Base-by-base conservation (phyloP, 371 early-diverging fungal species). In the Coemansia sp. region DNA sequence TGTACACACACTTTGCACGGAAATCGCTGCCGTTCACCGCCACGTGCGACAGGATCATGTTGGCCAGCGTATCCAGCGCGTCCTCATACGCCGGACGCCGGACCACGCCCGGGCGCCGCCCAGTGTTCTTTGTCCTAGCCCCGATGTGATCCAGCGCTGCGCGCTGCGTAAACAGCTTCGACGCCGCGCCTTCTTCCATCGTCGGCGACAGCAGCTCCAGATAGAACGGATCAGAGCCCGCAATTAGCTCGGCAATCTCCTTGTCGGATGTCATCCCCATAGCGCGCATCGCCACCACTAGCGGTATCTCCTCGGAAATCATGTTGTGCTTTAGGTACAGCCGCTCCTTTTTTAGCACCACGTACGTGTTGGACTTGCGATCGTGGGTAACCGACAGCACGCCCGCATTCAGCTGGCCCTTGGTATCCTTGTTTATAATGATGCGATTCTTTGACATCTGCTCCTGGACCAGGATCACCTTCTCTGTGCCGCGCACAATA, bases 371-470 rank as follows among this genome's bases (percentile, higher is more conserved):
- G 63, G 94, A 92, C 83, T 99, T 99, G 77, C 94, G 91, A 75
- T 99, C 99, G 16, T 67, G 62, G 3, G 99, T 99, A 29, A 94
- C 93, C 81, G 94, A 92, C 60, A 55, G 94, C 5, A 98, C 98
- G 58, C 84, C 87, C 40, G 95, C 94, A 49, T 81, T 81, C 51
- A 97, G 88, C 34, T 84, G 80, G 1, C 96, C 96, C 72, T 89
- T 92, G 64, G 42, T 55, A 67, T 99, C 99, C 0, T 83, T 82
- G 62, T 99, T 99, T 18, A 99, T 93, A 77, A 99, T 94, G 62
- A 99, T 99, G 82, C 99, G 90, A 84, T 99, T 99, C 81, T 99
- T 99, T n/a, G 96, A 94, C 78, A 99, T 84, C 71, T 99, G 99
- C 83, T 99, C 99, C 81, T 99, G 99, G 32, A 99, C 98, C 58